Conservation (phyloP, 495 filamentous ascomycete species). For the Lasiosphaeria hispida region DNA sequence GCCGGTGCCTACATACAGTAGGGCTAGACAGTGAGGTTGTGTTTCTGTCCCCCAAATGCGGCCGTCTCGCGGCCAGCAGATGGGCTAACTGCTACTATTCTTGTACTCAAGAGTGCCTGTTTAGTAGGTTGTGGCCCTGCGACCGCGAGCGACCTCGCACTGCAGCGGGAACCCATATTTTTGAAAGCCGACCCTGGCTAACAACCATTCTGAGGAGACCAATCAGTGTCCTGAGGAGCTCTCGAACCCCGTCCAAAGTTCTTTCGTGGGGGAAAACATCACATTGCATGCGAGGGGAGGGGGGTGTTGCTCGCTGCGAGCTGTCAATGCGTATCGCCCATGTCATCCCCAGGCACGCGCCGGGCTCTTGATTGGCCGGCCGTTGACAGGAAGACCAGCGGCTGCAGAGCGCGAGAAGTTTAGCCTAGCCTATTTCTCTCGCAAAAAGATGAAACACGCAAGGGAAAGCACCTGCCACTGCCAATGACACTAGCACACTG, state of each 20-base stretch:
- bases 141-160: background rate
- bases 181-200: background rate
- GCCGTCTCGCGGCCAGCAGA: background rate
- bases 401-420: slow-evolving; percentile 14
- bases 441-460: slow-evolving; percentile 8
- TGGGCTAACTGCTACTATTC: slow-evolving; percentile 5
- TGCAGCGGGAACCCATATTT: slow-evolving; percentile 8
- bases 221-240: slow-evolving; percentile 19
- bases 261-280: slow-evolving; percentile 4
- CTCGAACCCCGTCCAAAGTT: slow-evolving; percentile 1
- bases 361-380: slow-evolving; percentile 7
- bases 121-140: background rate
- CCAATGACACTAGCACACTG: background rate
- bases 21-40: background rate
- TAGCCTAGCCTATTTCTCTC: slow-evolving; percentile 15
- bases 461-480: slow-evolving; percentile 3
- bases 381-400: slow-evolving; percentile 8
- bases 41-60: no score
- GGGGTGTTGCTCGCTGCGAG: background rate
- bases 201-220: slow-evolving; percentile 10
- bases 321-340: slow-evolving; percentile 21
- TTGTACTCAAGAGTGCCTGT: background rate
- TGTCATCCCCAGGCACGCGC: background rate
- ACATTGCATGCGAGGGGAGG: slow-evolving; percentile 2
- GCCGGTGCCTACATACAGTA: background rate